A percentile compares a stretch with the other conserved stretches of the same genome.
phyloP scores from a whole-genome alignment of 495 filamentous ascomycete genomes.

The Neurospora sp. region DNA sequence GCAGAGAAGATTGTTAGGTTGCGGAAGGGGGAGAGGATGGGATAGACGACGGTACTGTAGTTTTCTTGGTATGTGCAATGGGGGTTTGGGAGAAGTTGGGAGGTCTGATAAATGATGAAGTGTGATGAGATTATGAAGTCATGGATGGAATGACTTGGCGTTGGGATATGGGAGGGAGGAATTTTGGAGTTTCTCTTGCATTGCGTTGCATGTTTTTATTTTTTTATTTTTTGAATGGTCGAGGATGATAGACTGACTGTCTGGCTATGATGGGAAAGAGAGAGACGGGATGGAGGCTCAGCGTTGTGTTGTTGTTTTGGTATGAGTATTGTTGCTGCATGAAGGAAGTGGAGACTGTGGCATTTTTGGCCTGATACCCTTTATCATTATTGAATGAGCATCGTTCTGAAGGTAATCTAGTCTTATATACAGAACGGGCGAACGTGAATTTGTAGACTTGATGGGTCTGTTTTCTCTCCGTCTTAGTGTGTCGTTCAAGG shows the following conservation, averaged over 20 bases:
- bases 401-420: neutral
- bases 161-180: neutral
- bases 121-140: neutral
- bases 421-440: neutral
- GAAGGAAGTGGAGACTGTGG: neutral
- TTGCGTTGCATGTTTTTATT: neutral
- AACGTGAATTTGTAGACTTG: neutral
- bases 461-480: no score
- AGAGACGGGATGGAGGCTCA: neutral
- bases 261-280: neutral
- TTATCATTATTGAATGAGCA: neutral
- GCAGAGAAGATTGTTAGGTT: constrained; percentile 55
- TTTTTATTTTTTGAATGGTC: neutral
- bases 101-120: neutral
- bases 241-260: neutral
- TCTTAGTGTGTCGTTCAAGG: neutral
- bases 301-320: neutral
- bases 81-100: neutral
- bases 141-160: neutral
- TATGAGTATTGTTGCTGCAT: neutral
- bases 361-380: neutral
- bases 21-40: constrained; percentile 9
- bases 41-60: neutral
- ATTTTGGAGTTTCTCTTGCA: neutral
- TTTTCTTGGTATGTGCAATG: neutral